Conservation (phyloP, 1,284 basidiomycete species). For the Ceratorhiza oryzae-sativae region DNA sequence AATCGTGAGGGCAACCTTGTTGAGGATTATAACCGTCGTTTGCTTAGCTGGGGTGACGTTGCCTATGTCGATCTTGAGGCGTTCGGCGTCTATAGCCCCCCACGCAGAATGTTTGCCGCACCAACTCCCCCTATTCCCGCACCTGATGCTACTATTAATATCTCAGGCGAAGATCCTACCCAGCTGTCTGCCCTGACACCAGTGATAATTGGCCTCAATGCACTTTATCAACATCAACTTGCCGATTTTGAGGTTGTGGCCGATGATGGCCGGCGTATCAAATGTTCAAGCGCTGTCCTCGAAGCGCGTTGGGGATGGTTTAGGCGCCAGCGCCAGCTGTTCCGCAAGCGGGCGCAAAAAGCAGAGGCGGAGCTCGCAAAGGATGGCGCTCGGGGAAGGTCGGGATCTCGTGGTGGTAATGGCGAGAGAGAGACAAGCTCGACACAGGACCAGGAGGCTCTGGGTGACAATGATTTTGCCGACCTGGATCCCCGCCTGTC, state of each 20-base stretch:
- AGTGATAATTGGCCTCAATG: conserved; percentile 67
- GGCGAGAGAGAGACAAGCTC: neutral
- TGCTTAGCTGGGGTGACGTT: conserved; percentile 90
- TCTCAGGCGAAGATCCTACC: conserved; percentile 22
- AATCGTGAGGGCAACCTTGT: conserved; percentile 86
- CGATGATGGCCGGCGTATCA: conserved; percentile 84
- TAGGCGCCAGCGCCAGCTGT: conserved; percentile 68
- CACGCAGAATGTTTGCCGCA: conserved; percentile 63
- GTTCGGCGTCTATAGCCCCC: conserved; percentile 91
- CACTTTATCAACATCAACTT: conserved; percentile 76
- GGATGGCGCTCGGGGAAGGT: conserved; percentile 15
- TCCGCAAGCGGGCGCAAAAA: conserved; percentile 62
- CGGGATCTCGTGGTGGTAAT: conserved; percentile 19
- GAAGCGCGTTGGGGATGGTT: conserved; percentile 96
- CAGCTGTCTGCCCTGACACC: conserved; percentile 11
- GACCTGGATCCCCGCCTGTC: conserved; percentile 74
- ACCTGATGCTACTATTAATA: conserved; percentile 57
- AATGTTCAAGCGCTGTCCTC: conserved; percentile 81
- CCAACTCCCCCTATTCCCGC: conserved; percentile 57
- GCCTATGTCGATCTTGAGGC: conserved; percentile 91
- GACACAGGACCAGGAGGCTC: neutral
- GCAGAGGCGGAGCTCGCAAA: conserved; percentile 64
- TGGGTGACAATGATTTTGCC: conserved; percentile 42
- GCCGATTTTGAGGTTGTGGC: conserved; percentile 91
- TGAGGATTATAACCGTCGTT: conserved; percentile 87